Evolutionary conservation across 208 protist species (phyloP), one percentile per base, ranked within the genome.

Genomic region (Trypanosoma avium): DNA sequence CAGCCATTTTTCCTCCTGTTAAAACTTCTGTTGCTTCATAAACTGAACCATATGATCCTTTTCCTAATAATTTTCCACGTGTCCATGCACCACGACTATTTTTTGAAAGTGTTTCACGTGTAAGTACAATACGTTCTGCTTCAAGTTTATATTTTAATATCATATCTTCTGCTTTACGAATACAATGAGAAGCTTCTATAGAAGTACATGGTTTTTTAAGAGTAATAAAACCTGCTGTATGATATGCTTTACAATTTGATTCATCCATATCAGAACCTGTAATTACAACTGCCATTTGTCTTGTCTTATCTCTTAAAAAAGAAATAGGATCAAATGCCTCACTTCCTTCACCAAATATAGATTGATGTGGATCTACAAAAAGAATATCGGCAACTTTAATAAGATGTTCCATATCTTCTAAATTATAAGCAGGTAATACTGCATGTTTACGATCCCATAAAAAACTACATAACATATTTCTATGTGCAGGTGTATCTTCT

Each of bases 391-490:
- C 79, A n/a, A 91, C 79, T 5, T 81, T 76, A 45, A 79, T 57
- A 5, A 96, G 71, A 15, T 81, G 79, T 30, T 86, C 63, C 53
- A 95, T 78, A 55, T 95, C 91, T 10, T 75, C 73, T 19, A 90
- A 56, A 48, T 58, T 81, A 70, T 83, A 82, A 15, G 88, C 88
- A 2, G 88, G 78, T 22, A 94, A 78, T 22, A 97, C 91, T 26
- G 91, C 88, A 71, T 97, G 88, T 47, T 84, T 88, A 1, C 83
- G 80, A 59, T 93, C 81, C 88, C 91, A 97, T 38, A 97, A 69
- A 62, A 83, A 94, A 19, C 76, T 70, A 42, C 88, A 97, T 17
- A 97, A 57, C 82, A 95, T 90, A 63, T 92, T 93, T 47, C 90
- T 79, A 50, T 95, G 86, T 9, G 83, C 82, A 38, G 90, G 75